These are phyloP conservation scores for Colletotrichum sp. DNA, from an alignment of 2,329 filamentous ascomycete genomes.

Conservation along the genomic window DNA sequence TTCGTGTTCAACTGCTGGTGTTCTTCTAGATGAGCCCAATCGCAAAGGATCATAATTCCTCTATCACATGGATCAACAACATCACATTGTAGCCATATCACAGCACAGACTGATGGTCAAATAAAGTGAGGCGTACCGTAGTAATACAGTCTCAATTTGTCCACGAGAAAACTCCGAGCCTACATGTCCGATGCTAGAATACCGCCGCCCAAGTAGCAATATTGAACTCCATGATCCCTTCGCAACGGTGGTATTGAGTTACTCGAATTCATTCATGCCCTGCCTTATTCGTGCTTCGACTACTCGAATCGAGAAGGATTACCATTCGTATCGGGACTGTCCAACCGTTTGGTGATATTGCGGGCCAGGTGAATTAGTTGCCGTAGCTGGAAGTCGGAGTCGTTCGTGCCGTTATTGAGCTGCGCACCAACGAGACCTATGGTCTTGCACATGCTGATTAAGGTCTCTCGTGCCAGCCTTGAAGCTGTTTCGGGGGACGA, in stretches of 20 bases:
- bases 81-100: neutral
- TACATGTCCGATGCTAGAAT: neutral
- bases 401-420: slow-evolving; percentile 17
- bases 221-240: neutral
- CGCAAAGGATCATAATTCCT: neutral
- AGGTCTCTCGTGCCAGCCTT: slow-evolving; percentile 12
- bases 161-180: neutral
- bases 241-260: neutral
- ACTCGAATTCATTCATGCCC: neutral
- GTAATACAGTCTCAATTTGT: neutral
- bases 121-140: neutral
- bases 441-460: slow-evolving; percentile 18
- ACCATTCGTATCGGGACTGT: slow-evolving; percentile 8
- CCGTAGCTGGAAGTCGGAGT: slow-evolving; percentile 15
- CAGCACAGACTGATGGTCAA: neutral
- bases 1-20: neutral
- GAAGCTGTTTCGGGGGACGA: slow-evolving; percentile 12
- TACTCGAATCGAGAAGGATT: neutral
- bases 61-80: neutral
- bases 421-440: slow-evolving; percentile 14
- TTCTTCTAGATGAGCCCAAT: neutral
- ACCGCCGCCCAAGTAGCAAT: neutral
- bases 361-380: slow-evolving; percentile 20
- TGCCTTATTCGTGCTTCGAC: neutral
- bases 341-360: slow-evolving; percentile 14